Evolutionary conservation across 1,139 yeast genomes (phyloP).

Genomic region (Protomyces pachydermus): DNA sequence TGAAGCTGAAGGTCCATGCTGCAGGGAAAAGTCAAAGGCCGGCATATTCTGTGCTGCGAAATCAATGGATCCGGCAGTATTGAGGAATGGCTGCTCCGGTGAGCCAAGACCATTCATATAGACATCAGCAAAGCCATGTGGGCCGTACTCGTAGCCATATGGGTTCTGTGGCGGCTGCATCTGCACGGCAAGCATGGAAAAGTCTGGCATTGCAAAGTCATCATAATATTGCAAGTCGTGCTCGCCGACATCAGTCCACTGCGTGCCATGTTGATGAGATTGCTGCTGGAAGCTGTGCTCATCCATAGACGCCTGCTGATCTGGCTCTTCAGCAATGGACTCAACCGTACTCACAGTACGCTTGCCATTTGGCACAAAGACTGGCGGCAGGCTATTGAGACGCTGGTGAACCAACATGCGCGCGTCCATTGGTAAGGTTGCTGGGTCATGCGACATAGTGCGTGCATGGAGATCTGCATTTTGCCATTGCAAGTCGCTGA

Average conservation of each 20-base stretch:
- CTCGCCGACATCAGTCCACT: neutral
- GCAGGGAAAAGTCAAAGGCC: neutral
- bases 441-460: neutral
- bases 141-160: neutral
- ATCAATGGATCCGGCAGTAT: neutral
- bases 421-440: neutral
- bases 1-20: neutral
- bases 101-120: neutral
- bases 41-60: neutral
- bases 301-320: neutral
- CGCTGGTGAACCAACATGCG: slow-evolving; percentile 10
- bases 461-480: neutral
- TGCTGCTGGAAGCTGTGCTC: neutral
- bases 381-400: slow-evolving; percentile 18
- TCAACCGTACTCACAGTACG: neutral
- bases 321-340: slow-evolving; percentile 9
- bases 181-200: neutral
- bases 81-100: neutral
- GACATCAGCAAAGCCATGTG: neutral
- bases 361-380: neutral
- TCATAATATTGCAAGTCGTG: neutral
- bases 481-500: slow-evolving; percentile 3
- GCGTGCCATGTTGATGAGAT: neutral
- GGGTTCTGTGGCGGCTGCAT: neutral
- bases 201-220: neutral